These are phyloP conservation scores for Ustilago nuda DNA, from an alignment of 1,284 basidiomycete genomes.

Conservation along the genomic window DNA sequence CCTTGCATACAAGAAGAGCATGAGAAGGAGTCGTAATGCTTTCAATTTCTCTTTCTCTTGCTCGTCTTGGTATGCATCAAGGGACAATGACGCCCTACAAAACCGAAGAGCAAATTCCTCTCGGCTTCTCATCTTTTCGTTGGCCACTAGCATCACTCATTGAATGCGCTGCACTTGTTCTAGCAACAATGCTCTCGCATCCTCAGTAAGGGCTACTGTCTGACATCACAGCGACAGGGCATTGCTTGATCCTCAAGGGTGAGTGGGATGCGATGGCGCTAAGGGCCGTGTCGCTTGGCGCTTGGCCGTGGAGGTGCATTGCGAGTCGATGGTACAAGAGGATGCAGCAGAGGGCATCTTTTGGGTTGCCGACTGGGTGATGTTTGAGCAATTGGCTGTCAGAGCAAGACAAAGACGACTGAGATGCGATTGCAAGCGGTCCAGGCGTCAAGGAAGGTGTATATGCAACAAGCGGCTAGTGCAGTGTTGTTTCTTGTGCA, in stretches of 20 bases:
- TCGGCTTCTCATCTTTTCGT: not conserved
- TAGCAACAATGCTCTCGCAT: not conserved
- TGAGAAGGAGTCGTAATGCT: not conserved
- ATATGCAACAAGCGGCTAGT: not conserved
- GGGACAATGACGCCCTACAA: not conserved
- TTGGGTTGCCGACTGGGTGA: not conserved
- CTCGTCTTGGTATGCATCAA: not conserved
- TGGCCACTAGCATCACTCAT: slow-evolving; percentile 1
- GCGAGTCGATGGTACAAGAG: not conserved
- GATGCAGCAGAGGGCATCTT: not conserved
- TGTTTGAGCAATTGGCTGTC: not conserved
- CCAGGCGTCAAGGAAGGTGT: not conserved
- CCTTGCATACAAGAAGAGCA: not conserved
- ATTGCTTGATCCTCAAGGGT: not conserved
- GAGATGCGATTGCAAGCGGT: not conserved
- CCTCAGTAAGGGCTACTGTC: too few relatives aligned
- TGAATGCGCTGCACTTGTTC: not conserved
- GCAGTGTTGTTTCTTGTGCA: not conserved
- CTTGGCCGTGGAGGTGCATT: not conserved
- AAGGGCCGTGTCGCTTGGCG: not conserved
- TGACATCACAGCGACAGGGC: not conserved
- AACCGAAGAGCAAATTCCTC: not conserved
- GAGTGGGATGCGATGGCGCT: not conserved
- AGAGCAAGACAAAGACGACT: not conserved
- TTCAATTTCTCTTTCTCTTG: not conserved